Percentiles rank a stretch among this genome's conserved stretches.
Evolutionary conservation across 2,329 filamentous ascomycete species (phyloP).

Genomic region (Grosmannia serpens): DNA sequence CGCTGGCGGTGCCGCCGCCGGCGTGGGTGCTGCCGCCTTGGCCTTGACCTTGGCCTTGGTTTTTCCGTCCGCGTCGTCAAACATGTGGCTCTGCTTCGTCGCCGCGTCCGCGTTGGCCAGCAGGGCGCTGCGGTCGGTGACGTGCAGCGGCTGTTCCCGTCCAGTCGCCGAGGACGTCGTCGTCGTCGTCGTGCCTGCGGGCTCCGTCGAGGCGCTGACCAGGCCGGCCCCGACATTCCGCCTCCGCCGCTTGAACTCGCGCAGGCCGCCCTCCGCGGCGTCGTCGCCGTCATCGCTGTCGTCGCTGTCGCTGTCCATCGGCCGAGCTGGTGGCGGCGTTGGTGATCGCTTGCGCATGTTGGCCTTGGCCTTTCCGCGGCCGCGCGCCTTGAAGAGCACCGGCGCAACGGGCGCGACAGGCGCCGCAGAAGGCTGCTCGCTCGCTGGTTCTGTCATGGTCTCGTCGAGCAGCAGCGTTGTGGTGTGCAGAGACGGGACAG

Average conservation of each 20-base stretch:
- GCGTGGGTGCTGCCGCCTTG: background rate
- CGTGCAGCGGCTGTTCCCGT: constrained; percentile 13
- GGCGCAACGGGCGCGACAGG: constrained; percentile 7
- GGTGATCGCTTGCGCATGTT: constrained; percentile 72
- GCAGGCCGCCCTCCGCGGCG: constrained; percentile 50
- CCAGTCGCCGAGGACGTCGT: constrained; percentile 1
- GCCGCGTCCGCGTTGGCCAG: constrained; percentile 70
- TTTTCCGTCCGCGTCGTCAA: constrained; percentile 22
- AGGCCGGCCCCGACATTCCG: constrained; percentile 21
- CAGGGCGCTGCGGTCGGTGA: constrained; percentile 48
- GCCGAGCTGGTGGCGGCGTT: constrained; percentile 57
- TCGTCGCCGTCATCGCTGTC: constrained; percentile 43
- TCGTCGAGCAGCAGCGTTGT: background rate
- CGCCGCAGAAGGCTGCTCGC: constrained; percentile 23
- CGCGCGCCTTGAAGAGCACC: constrained; percentile 77
- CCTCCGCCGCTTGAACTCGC: constrained; percentile 62
- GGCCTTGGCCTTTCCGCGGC: constrained; percentile 56
- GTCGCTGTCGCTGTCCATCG: constrained; percentile 27
- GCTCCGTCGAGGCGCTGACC: constrained; percentile 24
- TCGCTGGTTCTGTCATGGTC: background rate
- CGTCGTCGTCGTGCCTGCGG: constrained; percentile 9
- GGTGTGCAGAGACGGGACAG: background rate
- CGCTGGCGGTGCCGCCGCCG: background rate
- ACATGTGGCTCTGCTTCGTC: constrained; percentile 69
- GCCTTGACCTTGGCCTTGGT: constrained; percentile 28